Percentiles rank a stretch among this genome's conserved stretches.
Evolutionary conservation across 106 monocot genomes (phyloP).

Genomic region (Acorus calamus): DNA sequence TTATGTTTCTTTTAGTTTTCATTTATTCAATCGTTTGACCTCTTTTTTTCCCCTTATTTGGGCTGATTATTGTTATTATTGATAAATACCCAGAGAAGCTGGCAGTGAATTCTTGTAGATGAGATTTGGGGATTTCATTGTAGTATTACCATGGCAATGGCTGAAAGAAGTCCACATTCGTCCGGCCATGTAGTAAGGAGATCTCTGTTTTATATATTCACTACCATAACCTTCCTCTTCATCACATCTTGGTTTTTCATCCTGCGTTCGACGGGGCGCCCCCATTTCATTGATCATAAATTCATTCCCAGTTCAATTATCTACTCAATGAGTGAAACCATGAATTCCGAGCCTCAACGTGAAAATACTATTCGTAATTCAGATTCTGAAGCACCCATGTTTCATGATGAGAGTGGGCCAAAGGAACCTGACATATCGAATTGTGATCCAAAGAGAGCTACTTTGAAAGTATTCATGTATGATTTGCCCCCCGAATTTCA

Average conservation of each 20-base stretch:
- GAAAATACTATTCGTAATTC: too few relatives aligned
- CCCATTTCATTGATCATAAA: conserved; percentile 10
- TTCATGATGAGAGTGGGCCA: neutral
- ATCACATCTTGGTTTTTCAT: conserved; percentile 34
- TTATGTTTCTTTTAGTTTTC: too few relatives aligned
- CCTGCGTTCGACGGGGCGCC: conserved; percentile 24
- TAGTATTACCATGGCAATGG: conserved; percentile 8
- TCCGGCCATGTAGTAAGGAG: conserved; percentile 10
- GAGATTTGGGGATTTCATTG: neutral
- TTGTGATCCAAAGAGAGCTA: conserved; percentile 33
- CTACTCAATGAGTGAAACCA: conserved; percentile 11
- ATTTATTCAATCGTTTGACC: too few relatives aligned
- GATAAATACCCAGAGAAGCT: too few relatives aligned
- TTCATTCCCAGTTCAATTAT: conserved; percentile 15
- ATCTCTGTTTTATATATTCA: conserved; percentile 22
- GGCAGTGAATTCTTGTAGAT: too few relatives aligned
- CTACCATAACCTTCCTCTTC: conserved; percentile 15
- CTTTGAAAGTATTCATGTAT: conserved; percentile 71
- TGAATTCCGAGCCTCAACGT: too few relatives aligned
- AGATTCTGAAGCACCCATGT: neutral
- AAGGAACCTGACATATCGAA: conserved; percentile 1
- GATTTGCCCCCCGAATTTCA: conserved; percentile 67
- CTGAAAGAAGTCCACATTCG: conserved; percentile 9
- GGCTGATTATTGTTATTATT: too few relatives aligned
- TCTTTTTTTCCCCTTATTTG: too few relatives aligned